A percentile compares a stretch with the other conserved stretches of the same genome.
Evolutionary conservation across 73 alveolate genomes (phyloP).

Genomic region (Urostyla sp.): DNA sequence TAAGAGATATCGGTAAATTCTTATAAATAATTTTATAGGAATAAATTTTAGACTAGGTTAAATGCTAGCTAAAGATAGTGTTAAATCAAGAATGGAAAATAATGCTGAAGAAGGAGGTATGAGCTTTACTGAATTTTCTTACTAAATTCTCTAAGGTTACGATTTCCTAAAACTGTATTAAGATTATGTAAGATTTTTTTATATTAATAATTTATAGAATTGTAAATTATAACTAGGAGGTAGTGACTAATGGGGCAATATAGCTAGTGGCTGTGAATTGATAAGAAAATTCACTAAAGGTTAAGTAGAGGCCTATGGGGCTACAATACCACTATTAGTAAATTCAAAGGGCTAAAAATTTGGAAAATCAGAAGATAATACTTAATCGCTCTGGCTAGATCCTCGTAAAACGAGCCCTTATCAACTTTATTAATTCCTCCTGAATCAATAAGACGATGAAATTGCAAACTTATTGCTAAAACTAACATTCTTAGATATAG

Average conservation of each 20-base stretch:
- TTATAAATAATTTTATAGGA: too few relatives aligned
- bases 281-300: conserved; percentile 47
- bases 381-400: conserved; percentile 47
- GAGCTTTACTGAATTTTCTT: conserved; percentile 70
- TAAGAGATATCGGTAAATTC: conserved; percentile 67
- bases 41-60: conserved; percentile 53
- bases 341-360: conserved; percentile 63
- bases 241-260: conserved; percentile 75
- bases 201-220: too few relatives aligned
- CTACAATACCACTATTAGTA: conserved; percentile 57
- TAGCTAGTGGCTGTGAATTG: conserved; percentile 64
- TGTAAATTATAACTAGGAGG: conserved; percentile 68
- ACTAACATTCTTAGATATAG: conserved; percentile 50
- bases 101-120: conserved; percentile 52
- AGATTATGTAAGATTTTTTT: too few relatives aligned
- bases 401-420: conserved; percentile 27
- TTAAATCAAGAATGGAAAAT: conserved; percentile 38
- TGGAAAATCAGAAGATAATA: conserved; percentile 66
- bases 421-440: conserved; percentile 49
- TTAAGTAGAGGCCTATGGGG: conserved; percentile 64
- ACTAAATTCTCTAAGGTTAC: conserved; percentile 59
- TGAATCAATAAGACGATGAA: conserved; percentile 45
- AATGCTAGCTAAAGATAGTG: conserved; percentile 58
- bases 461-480: conserved; percentile 34
- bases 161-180: conserved; percentile 44